Base-by-base conservation (phyloP, 2,329 filamentous ascomycete species). In the Cytospora piceae region DNA sequence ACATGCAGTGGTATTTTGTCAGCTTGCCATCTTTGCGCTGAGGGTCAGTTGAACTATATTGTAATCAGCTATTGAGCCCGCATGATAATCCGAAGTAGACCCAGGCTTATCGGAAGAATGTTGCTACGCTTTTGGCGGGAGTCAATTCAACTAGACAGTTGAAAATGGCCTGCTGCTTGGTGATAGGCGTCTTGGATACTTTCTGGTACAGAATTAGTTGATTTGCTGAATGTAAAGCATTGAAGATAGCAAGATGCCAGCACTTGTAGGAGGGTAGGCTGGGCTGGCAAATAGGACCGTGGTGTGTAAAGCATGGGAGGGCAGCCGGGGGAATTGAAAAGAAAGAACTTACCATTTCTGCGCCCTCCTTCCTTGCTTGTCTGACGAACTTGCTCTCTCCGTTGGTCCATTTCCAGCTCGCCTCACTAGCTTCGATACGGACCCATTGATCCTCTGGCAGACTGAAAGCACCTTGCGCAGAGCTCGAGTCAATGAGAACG, bases 331-430 rank as follows among this genome's bases (percentile, higher is more conserved):
- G 51, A 31, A 54, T 17, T 14, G 1, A 31, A 20, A 54, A 29
- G 24, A 29, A 15, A 54, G 11, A 31, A 54, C 51, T 54, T 31
- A 54, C 51, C 1, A 54, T n/a, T 20, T 12, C 15, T 54, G 9
- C 27, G 51, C 51, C 51, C 22, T 3, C 3, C 27, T 29, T 3
- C 5, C 5, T 5, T 29, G 27, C 51, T 29, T 24, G 24, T 29
- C 51, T 54, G 11, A 29, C 22, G 31, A 54, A 54, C 51, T 54
- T 54, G 22, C 51, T 54, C 51, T 54, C 31, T 14, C 51, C 51
- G 15, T 54, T 54, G 22, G 31, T 31, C 51, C 22, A 54, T 29
- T 54, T 54, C 51, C 51, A 54, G 51, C 51, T 54, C 11, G 22
- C 22, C 27, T 54, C 22, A 54, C 51, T 54, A 4, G 24, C 51